Evolutionary conservation across 2,329 filamentous ascomycete species (phyloP).

Genomic region (Penicillium olsonii): DNA sequence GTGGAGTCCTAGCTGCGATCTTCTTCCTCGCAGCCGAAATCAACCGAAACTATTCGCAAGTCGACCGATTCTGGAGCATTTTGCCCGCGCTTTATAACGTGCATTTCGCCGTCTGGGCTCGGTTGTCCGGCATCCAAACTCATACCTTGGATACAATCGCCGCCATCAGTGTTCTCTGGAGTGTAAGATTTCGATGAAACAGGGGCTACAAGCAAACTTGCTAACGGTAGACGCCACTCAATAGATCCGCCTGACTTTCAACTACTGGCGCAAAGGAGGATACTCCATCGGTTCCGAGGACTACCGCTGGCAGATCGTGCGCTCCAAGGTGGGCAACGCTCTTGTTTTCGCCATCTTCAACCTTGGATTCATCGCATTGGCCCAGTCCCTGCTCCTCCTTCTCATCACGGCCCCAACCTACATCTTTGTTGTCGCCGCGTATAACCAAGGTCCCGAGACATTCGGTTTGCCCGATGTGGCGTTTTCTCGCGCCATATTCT

Average conservation of each 20-base stretch:
- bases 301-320: slow-evolving; percentile 85
- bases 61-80: slow-evolving; percentile 90
- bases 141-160: slow-evolving; percentile 72
- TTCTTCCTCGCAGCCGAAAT: slow-evolving; percentile 78
- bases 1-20: slow-evolving; percentile 68
- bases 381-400: slow-evolving; percentile 80
- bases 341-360: slow-evolving; percentile 86
- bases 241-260: slow-evolving; percentile 81
- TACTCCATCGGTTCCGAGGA: slow-evolving; percentile 89
- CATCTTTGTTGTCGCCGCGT: slow-evolving; percentile 71
- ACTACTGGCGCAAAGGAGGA: slow-evolving; percentile 95
- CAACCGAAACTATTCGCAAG: slow-evolving; percentile 95
- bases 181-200: slow-evolving; percentile 55
- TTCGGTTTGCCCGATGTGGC: slow-evolving; percentile 62
- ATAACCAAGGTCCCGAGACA: slow-evolving; percentile 56
- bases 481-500: slow-evolving; percentile 58
- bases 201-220: background rate
- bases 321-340: slow-evolving; percentile 65
- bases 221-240: slow-evolving; percentile 14
- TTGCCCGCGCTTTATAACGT: slow-evolving; percentile 83
- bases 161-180: slow-evolving; percentile 74
- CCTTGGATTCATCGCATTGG: slow-evolving; percentile 80
- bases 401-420: slow-evolving; percentile 80
- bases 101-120: slow-evolving; percentile 83
- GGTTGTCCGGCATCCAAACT: slow-evolving; percentile 69